phyloP scores from a whole-genome alignment of 495 filamentous ascomycete species.

The Eremomyces bilateralis region DNA sequence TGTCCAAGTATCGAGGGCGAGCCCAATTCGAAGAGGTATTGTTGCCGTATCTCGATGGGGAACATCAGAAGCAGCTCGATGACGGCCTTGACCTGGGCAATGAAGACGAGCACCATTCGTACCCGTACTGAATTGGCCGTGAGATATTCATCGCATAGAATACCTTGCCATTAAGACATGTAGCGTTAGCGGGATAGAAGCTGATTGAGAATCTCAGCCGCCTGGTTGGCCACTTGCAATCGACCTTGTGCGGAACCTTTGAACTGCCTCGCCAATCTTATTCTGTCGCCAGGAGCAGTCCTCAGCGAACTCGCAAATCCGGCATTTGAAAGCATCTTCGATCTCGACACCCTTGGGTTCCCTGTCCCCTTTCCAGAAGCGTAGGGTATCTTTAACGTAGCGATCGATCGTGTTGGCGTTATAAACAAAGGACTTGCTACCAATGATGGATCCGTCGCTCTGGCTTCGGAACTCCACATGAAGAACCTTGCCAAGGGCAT shows the following conservation, averaged over 20 bases:
- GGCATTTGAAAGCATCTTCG: slow-evolving; percentile 82
- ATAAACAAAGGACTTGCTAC: slow-evolving; percentile 45
- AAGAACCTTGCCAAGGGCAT: slow-evolving; percentile 21
- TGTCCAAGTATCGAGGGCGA: slow-evolving; percentile 63
- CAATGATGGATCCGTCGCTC: slow-evolving; percentile 33
- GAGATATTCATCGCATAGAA: too few relatives aligned
- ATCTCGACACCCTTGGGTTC: slow-evolving; percentile 59
- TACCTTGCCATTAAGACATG: too few relatives aligned
- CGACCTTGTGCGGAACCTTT: too few relatives aligned
- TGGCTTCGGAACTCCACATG: slow-evolving; percentile 39
- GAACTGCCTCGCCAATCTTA: slow-evolving; percentile 30
- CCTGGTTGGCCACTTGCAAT: too few relatives aligned
- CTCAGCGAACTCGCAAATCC: slow-evolving; percentile 38
- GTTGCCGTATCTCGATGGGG: slow-evolving; percentile 60
- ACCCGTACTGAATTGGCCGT: slow-evolving; percentile 8
- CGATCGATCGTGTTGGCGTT: slow-evolving; percentile 35
- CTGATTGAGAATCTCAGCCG: too few relatives aligned
- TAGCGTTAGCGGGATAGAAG: too few relatives aligned
- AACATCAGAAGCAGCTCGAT: slow-evolving; percentile 55
- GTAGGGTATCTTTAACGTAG: slow-evolving; percentile 48
- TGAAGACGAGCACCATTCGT: slow-evolving; percentile 15
- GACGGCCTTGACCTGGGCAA: slow-evolving; percentile 24
- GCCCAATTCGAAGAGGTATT: slow-evolving; percentile 60
- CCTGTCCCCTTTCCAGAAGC: slow-evolving; percentile 74
- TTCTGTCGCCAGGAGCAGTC: slow-evolving; percentile 33